These are phyloP conservation scores for Quercus lobata DNA, from an alignment of 331 rosid species.

Conservation along the genomic window DNA sequence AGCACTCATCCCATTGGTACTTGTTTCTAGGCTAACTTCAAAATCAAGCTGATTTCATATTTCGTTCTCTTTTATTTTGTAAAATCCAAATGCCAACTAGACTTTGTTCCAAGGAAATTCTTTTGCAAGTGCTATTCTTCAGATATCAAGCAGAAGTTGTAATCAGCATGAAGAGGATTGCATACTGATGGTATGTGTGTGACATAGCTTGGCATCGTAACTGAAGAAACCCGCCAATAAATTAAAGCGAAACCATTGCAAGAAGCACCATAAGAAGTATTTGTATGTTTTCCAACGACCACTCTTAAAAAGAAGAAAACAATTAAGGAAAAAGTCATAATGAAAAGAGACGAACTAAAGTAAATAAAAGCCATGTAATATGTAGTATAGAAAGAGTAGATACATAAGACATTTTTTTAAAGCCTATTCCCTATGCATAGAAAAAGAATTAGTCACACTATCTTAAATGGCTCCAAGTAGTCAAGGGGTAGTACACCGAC, in stretches of 20 bases:
- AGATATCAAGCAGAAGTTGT: no score
- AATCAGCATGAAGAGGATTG: no score
- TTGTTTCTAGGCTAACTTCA: background rate
- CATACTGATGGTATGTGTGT: constrained; percentile 58
- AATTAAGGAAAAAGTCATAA: background rate
- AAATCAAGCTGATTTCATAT: background rate
- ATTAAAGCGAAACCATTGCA: constrained; percentile 59
- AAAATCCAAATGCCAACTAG: no score
- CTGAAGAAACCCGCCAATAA: constrained; percentile 76
- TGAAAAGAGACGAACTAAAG: background rate
- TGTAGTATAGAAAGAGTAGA: background rate
- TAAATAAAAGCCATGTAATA: background rate
- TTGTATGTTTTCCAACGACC: constrained; percentile 75
- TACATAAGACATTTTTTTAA: background rate
- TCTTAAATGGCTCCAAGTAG: background rate
- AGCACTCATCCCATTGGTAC: constrained; percentile 36
- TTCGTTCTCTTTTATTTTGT: no score
- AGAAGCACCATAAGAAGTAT: constrained; percentile 78
- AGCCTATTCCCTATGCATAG: background rate
- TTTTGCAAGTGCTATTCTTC: no score
- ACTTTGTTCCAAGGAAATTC: no score
- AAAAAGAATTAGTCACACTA: background rate
- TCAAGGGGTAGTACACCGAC: constrained; percentile 69
- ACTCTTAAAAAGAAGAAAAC: background rate
- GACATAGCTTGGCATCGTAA: constrained; percentile 86